phyloP scores from a whole-genome alignment of 306 rosid genomes.

The Lotus japonicus region DNA sequence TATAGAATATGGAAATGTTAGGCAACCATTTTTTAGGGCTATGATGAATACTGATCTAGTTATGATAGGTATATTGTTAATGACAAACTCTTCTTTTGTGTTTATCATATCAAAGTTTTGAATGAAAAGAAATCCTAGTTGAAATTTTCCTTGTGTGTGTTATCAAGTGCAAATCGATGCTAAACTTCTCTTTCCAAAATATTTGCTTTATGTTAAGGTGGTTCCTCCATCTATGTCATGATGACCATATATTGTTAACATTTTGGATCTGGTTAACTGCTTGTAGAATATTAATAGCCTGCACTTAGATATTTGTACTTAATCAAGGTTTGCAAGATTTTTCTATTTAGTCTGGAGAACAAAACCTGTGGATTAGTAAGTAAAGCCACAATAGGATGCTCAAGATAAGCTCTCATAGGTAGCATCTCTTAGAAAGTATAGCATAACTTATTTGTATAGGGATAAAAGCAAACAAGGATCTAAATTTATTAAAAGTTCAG shows the following conservation, averaged over 20 bases:
- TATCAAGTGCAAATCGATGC: background rate
- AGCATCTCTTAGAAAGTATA: background rate
- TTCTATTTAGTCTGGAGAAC: too few relatives aligned
- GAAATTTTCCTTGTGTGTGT: slow-evolving; percentile 17
- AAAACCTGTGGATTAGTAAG: too few relatives aligned
- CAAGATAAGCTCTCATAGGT: background rate
- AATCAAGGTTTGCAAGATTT: too few relatives aligned
- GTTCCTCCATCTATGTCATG: background rate
- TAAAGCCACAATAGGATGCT: too few relatives aligned
- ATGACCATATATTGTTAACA: too few relatives aligned
- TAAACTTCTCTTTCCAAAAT: background rate
- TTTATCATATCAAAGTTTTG: slow-evolving; percentile 28
- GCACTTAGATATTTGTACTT: too few relatives aligned
- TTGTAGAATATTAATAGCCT: too few relatives aligned
- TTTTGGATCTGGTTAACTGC: too few relatives aligned
- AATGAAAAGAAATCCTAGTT: slow-evolving; percentile 35
- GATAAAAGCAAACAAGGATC: background rate
- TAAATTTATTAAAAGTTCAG: background rate
- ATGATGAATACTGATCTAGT: slow-evolving; percentile 41
- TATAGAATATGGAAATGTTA: slow-evolving; percentile 38
- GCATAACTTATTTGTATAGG: background rate
- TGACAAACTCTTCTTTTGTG: slow-evolving; percentile 21
- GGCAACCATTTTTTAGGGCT: slow-evolving; percentile 52
- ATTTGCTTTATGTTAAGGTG: background rate
- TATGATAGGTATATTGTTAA: slow-evolving; percentile 29